Conservation (phyloP, 2,329 filamentous ascomycete genomes). For the Colletotrichum chrysophilum region DNA sequence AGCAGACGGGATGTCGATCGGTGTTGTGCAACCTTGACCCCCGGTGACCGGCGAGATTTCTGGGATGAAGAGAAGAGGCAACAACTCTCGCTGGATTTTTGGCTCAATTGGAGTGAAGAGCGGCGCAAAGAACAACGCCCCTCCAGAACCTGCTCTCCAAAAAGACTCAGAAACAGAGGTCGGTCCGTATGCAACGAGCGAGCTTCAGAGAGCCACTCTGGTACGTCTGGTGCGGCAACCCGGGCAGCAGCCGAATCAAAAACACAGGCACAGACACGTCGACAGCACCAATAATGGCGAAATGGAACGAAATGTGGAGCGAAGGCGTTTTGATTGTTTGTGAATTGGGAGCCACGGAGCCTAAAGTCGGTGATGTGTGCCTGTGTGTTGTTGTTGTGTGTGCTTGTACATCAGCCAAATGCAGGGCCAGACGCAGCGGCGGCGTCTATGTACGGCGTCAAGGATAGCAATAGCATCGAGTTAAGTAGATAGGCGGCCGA, state of each 20-base stretch:
- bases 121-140: background rate
- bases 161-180: background rate
- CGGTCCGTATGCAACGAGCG: conserved; percentile 1
- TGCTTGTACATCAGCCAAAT: background rate
- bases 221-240: background rate
- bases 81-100: background rate
- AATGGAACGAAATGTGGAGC: conserved; percentile 9
- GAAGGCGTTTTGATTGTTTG: conserved; percentile 1
- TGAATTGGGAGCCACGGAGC: background rate
- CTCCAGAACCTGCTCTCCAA: background rate
- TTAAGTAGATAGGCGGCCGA: background rate
- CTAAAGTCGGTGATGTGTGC: background rate
- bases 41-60: background rate
- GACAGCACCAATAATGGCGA: background rate
- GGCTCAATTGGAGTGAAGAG: background rate
- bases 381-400: background rate
- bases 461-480: background rate
- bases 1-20: background rate
- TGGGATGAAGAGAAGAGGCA: background rate
- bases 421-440: background rate
- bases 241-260: background rate
- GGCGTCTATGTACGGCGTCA: background rate
- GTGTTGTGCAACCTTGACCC: conserved; percentile 10
- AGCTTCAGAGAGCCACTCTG: background rate
- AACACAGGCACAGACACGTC: conserved; percentile 2